Base-by-base conservation (phyloP, 768 basidiomycete genomes). In the Rhodotorula taiwanensis region DNA sequence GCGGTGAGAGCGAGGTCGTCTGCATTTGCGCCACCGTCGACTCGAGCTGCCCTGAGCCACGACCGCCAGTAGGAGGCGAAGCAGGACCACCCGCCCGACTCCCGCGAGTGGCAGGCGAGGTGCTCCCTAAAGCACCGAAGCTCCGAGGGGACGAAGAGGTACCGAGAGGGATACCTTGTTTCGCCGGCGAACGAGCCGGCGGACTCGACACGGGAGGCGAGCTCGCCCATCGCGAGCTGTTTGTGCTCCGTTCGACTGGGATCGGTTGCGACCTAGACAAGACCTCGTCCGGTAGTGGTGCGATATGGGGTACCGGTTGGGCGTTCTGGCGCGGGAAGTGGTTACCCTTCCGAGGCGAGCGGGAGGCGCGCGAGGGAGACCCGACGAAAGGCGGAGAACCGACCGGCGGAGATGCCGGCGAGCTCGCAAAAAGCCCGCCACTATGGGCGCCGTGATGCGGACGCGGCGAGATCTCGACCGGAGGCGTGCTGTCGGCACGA, bases 41-140 rank as follows among this genome's bases (percentile, higher is more conserved):
- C 27, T 62, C 60, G 49, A 62, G 54, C 43, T 62, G 66, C 11
- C 36, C 36, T n/a, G n/a, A n/a, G n/a, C n/a, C n/a, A n/a, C n/a
- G n/a, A n/a, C n/a, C n/a, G n/a, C n/a, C n/a, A n/a, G n/a, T n/a
- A n/a, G n/a, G n/a, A n/a, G n/a, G n/a, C n/a, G n/a, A n/a, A n/a
- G n/a, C n/a, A n/a, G n/a, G n/a, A n/a, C n/a, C n/a, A n/a, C n/a
- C n/a, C n/a, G n/a, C n/a, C n/a, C n/a, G n/a, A n/a, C n/a, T n/a
- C n/a, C n/a, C n/a, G n/a, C n/a, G n/a, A n/a, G n/a, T n/a, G n/a
- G n/a, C n/a, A n/a, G n/a, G n/a, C n/a, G n/a, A n/a, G n/a, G n/a
- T n/a, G n/a, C n/a, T n/a, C n/a, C n/a, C n/a, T n/a, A n/a, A n/a
- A n/a, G n/a, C n/a, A n/a, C n/a, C n/a, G n/a, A n/a, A n/a, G n/a